Evolutionary conservation across 2,329 filamentous ascomycete genomes (phyloP), one percentile per base, ranked within the genome.

Genomic region (Phaeosphaeriaceae sp.): DNA sequence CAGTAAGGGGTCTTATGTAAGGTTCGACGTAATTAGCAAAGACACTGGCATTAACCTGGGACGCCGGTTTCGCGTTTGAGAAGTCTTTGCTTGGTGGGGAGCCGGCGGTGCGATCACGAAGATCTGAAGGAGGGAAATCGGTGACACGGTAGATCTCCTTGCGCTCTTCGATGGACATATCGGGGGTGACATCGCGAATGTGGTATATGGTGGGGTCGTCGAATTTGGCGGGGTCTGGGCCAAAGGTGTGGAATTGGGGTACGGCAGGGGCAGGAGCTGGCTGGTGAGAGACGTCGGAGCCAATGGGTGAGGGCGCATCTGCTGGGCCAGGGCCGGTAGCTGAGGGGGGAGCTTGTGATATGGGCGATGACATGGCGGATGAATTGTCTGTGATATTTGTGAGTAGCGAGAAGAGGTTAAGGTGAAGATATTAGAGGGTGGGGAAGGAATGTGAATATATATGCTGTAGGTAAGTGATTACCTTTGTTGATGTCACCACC

Each of bases 1-100:
- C 94, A 0, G 88, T 90, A 61, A 96, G 88, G 0, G 89, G 86
- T 5, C 93, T 85, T 58, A 97, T 94, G 76, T 90, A 97, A 0
- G 92, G 90, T 56, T 99, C 94, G 46, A 95, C 83, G 68, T 94
- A 96, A 5, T 89, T 87, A n/a, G 89, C 87, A 73, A 99, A 99
- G 1, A 93, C 96, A 48, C 86, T 88, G 58, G 94, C 94, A 70
- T 89, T 92, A 71, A 97, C 94, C 77, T 99, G 94, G 64, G 93
- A 96, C 16, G 87, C 87, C 4, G 93, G 92, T 71, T 97, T 99
- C 28, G 91, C 88, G 68, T 86, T 96, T 70, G 90, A 97, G 67
- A 97, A 97, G 76, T 99, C 94, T 71, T 90, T 92, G 73, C 97
- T 92, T 1, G 94, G 93, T 1, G 92, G 89, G 32, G 89, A 87